Evolutionary conservation across 352 stramenopile species (phyloP), one percentile per base, ranked within the genome.

Genomic region (Globisporangium recalcitrans): DNA sequence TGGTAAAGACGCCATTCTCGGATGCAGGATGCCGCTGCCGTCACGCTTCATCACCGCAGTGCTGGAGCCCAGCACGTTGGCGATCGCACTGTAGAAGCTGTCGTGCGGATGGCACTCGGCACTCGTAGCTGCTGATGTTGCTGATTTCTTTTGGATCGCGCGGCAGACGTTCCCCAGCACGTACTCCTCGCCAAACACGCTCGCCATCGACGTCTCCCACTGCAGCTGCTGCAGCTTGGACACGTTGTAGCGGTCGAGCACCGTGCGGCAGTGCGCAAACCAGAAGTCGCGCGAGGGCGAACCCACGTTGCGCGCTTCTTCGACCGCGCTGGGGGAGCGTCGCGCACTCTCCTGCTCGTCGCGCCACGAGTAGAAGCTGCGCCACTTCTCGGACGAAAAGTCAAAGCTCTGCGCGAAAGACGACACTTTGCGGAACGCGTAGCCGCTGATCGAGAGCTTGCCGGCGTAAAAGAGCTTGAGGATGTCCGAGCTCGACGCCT

Each of bases 361-460:
- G 29, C 73, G 68, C 79, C 77, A 90, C 19, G 72, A 52, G 69
- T 95, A 95, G 51, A 90, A 95, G 10, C 69, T 82, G 34, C 63
- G 69, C 86, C 86, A 95, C 65, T 83, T 84, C 0, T 93, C 78
- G 14, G 79, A 88, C 52, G 86, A 90, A 51, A 91, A 95, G 54
- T 95, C 86, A 57, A 95, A 95, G 69, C 82, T 93, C 61, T 90
- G 80, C 5, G 80, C 84, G 52, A 95, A 95, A 9, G 73, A 78
- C 8, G 84, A 91, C 29, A 93, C 80, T 6, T 82, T 88, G 26
- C 86, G 76, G 62, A 93, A 93, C 52, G 85, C 83, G 52, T 92
- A 92, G 24, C 86, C 85, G 47, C 78, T 90, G 60, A 95, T 90
- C 22, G 76, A 66, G 4, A 95, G 70, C 16, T 80, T 81, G 1